Percentiles rank a stretch among this genome's conserved stretches.
phyloP scores from a whole-genome alignment of 1,284 basidiomycete genomes.

The Cryptococcus jaspeensis region DNA sequence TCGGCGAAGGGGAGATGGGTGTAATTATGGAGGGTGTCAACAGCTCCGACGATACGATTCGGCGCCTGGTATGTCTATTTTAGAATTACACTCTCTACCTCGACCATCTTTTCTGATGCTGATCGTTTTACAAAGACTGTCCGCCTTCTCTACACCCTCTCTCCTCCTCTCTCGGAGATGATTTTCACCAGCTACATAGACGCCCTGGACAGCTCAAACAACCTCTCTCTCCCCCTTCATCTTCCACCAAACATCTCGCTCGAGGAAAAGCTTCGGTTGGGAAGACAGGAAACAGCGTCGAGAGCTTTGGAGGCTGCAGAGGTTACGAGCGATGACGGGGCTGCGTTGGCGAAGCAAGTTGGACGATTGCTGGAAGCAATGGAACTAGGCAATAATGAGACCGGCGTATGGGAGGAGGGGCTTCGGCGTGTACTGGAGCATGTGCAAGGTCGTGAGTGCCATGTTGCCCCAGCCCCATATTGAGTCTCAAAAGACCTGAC shows the following conservation, averaged over 20 bases:
- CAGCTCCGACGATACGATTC: constrained; percentile 33
- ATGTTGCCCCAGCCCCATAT: background rate
- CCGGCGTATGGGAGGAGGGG: constrained; percentile 24
- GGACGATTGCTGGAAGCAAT: constrained; percentile 10
- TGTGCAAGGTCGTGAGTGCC: constrained; percentile 13
- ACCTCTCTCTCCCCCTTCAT: constrained; percentile 25
- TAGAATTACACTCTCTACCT: no score
- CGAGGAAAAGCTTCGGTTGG: constrained; percentile 15
- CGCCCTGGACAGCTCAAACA: constrained; percentile 9
- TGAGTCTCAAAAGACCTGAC: background rate
- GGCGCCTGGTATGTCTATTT: constrained; percentile 30
- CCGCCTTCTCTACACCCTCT: constrained; percentile 21
- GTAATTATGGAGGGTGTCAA: constrained; percentile 44
- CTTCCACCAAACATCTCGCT: background rate
- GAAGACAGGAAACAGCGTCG: constrained; percentile 23
- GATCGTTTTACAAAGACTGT: constrained; percentile 26
- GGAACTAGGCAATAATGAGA: constrained; percentile 1
- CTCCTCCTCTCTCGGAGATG: constrained; percentile 19
- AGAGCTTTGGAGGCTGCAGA: constrained; percentile 35
- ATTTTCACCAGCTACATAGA: constrained; percentile 17
- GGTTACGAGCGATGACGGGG: constrained; percentile 9
- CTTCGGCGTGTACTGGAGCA: constrained; percentile 18
- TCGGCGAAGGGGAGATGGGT: constrained; percentile 40
- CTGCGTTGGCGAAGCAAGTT: constrained; percentile 6
- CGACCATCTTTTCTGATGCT: no score